Evolutionary conservation across 768 basidiomycete species (phyloP), one percentile per base, ranked within the genome.

Genomic region (Tylopilus sp.): DNA sequence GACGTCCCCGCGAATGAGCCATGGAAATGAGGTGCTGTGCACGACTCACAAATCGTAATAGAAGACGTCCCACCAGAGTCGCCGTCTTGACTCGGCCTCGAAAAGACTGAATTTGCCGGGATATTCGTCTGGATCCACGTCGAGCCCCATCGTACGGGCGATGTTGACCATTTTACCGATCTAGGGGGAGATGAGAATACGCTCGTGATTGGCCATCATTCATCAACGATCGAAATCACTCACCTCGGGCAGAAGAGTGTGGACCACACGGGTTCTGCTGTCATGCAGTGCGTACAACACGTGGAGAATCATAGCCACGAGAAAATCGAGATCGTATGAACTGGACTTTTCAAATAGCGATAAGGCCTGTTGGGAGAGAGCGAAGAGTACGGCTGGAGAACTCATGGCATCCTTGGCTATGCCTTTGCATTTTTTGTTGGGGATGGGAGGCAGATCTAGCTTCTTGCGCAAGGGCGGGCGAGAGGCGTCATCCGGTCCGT

Each of bases 1-100:
- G 48, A 30, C 33, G 30, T 48, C 48, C 45, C 50, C 51, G 49
- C 52, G 45, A 58, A 56, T 64, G 16, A 62, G 53, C 10, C 28
- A 42, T 11, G 33, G 25, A 40, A 53, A 45, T 17, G 31, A 49
- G 21, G 9, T 0, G 43, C 14, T 31, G 24, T 17, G 50, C 42
- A 53, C 37, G n/a, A 79, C 86, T 60, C 65, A 90, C 89, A 85
- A 63, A 66, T 92, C 90, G 65, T 84, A 89, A 68, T 80, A 88
- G 63, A 83, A 78, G 12, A 89, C 75, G 48, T 88, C 85, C 89
- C 89, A 92, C 87, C 89, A 89, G 7, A 88, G 67, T 56, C 83
- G 69, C 52, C 81, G 67, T 50, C 83, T 70, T 45, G 75, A 69
- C 66, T 81, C 79, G 12, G 77, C 77, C 44, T 83, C 76, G 42